A percentile compares a stretch with the other conserved stretches of the same genome.
Conservation (phyloP, 2,329 filamentous ascomycete genomes). For the Penicillium janthinellum region DNA sequence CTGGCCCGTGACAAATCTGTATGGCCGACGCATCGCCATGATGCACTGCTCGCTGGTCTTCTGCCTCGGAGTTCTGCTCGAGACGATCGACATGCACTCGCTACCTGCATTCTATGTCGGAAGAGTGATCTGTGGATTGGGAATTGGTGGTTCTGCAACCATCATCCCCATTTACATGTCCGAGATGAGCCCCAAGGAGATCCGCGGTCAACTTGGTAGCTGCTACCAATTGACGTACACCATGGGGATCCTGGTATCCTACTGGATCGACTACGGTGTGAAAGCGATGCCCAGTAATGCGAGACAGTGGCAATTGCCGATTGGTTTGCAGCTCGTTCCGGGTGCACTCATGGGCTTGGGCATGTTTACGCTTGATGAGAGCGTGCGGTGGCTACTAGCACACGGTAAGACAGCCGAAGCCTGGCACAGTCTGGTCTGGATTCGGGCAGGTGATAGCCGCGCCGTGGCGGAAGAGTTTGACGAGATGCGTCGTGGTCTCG, state of each 20-base stretch:
- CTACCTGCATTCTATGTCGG: slow-evolving; percentile 50
- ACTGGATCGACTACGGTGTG: slow-evolving; percentile 56
- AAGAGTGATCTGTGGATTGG: slow-evolving; percentile 52
- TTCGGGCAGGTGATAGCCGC: slow-evolving; percentile 49
- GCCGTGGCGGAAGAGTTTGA: slow-evolving; percentile 50
- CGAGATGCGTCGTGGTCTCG: slow-evolving; percentile 53
- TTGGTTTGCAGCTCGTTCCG: slow-evolving; percentile 55
- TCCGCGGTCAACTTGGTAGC: slow-evolving; percentile 52
- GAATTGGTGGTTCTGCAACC: slow-evolving; percentile 51
- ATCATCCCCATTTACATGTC: slow-evolving; percentile 49
- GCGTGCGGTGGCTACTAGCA: slow-evolving; percentile 54
- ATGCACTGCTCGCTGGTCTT: slow-evolving; percentile 51
- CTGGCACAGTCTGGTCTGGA: slow-evolving; percentile 54
- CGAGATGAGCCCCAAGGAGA: slow-evolving; percentile 50
- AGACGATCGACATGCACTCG: slow-evolving; percentile 51
- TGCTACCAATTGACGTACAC: slow-evolving; percentile 58
- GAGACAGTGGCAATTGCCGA: slow-evolving; percentile 59
- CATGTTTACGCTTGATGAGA: slow-evolving; percentile 53
- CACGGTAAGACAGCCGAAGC: slow-evolving; percentile 50
- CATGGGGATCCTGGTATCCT: slow-evolving; percentile 54
- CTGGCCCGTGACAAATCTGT: slow-evolving; percentile 51
- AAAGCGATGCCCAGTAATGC: slow-evolving; percentile 32
- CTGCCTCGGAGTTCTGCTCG: slow-evolving; percentile 49
- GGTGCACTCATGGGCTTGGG: slow-evolving; percentile 52
- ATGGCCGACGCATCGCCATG: slow-evolving; percentile 50